Percentiles rank a stretch among this genome's conserved stretches.
Conservation (phyloP, 208 protist species). For the Borovskyia barvae region DNA sequence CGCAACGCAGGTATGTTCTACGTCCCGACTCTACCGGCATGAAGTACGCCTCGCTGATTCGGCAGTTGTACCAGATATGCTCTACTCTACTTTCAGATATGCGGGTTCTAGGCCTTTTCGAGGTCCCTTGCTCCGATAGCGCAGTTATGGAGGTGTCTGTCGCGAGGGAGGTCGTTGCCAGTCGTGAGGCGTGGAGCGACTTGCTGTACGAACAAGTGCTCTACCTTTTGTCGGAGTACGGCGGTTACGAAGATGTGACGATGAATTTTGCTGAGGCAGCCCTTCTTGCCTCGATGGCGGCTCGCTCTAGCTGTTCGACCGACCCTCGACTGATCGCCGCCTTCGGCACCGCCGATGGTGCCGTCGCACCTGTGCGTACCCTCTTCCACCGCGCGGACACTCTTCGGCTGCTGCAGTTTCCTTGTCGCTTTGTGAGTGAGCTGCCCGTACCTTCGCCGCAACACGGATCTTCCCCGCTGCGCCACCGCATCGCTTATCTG, state of each 20-base stretch:
- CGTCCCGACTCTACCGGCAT: conserved; percentile 66
- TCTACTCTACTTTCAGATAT: conserved; percentile 63
- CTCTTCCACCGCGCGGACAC: conserved; percentile 48
- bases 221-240: conserved; percentile 64
- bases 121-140: neutral
- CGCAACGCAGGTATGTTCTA: conserved; percentile 35
- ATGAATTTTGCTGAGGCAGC: conserved; percentile 80
- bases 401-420: conserved; percentile 70
- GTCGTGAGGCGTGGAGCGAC: conserved; percentile 61
- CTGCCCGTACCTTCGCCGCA: conserved; percentile 30
- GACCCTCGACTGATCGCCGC: conserved; percentile 3
- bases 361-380: neutral
- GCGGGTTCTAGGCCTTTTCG: conserved; percentile 42
- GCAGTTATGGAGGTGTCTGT: conserved; percentile 5
- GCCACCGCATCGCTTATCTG: conserved; percentile 67
- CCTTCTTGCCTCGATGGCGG: conserved; percentile 64
- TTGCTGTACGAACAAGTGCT: conserved; percentile 72
- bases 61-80: conserved; percentile 64
- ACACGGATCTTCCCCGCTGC: conserved; percentile 30
- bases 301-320: conserved; percentile 41
- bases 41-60: conserved; percentile 72
- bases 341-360: neutral
- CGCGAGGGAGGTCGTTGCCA: conserved; percentile 14
- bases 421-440: conserved; percentile 23
- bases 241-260: conserved; percentile 88